phyloP scores from a whole-genome alignment of 1,284 basidiomycete species.

The Microbotryomycetes sp. region DNA sequence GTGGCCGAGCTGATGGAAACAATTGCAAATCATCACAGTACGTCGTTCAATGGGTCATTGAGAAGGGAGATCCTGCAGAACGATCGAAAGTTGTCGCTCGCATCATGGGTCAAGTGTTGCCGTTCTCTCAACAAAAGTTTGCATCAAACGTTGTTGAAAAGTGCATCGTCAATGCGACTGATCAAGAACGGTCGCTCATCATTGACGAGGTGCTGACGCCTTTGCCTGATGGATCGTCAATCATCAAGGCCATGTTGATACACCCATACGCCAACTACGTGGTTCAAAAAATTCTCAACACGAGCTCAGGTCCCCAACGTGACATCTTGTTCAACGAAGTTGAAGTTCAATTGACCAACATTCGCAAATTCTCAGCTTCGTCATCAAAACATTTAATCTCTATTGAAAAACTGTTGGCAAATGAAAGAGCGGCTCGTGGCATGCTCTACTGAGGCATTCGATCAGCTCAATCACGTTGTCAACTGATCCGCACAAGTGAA shows the following conservation, averaged over 20 bases:
- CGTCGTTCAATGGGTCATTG: slow-evolving; percentile 74
- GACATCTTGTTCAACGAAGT: slow-evolving; percentile 58
- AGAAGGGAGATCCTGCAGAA: slow-evolving; percentile 67
- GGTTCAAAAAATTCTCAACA: slow-evolving; percentile 35
- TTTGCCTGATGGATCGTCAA: slow-evolving; percentile 34
- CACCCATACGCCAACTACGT: slow-evolving; percentile 34
- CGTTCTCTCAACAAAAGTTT: slow-evolving; percentile 74
- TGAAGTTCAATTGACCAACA: slow-evolving; percentile 58
- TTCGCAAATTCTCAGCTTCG: slow-evolving; percentile 56
- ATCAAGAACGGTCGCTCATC: slow-evolving; percentile 38
- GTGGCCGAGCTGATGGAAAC: not conserved
- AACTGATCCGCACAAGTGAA: no score
- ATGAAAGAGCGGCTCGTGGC: slow-evolving; percentile 9
- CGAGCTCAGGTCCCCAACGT: slow-evolving; percentile 66
- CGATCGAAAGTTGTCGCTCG: slow-evolving; percentile 60
- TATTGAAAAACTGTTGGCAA: slow-evolving; percentile 47
- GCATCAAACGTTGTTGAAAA: slow-evolving; percentile 91
- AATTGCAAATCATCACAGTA: slow-evolving; percentile 13
- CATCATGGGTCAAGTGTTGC: slow-evolving; percentile 70
- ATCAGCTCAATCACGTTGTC: no score
- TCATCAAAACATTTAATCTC: slow-evolving; percentile 72
- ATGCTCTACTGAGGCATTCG: not conserved
- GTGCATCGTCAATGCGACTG: slow-evolving; percentile 33
- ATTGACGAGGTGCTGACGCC: slow-evolving; percentile 43
- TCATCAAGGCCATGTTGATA: slow-evolving; percentile 27